phyloP scores from a whole-genome alignment of 495 filamentous ascomycete genomes.

The Xanthoparmelia taractica region DNA sequence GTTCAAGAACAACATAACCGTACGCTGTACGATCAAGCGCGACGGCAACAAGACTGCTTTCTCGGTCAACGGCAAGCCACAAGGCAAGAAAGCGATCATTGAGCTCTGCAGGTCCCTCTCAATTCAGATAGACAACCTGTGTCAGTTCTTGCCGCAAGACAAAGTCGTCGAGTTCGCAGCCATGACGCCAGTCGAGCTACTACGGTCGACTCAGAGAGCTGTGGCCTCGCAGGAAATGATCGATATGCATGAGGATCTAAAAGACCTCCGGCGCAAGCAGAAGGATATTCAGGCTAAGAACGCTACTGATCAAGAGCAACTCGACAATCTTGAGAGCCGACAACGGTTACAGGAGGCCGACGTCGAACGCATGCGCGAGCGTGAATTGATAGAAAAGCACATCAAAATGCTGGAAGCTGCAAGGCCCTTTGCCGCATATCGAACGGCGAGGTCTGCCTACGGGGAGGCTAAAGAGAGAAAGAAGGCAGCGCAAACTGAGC shows the following conservation, averaged over 20 bases:
- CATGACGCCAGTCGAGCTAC: slow-evolving; percentile 73
- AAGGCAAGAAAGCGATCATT: slow-evolving; percentile 51
- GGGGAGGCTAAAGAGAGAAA: slow-evolving; percentile 42
- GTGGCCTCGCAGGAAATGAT: slow-evolving; percentile 75
- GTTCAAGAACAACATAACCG: slow-evolving; percentile 54
- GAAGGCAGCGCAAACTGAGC: slow-evolving; percentile 41
- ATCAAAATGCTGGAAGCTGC: slow-evolving; percentile 59
- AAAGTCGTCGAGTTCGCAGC: slow-evolving; percentile 90
- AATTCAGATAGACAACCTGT: slow-evolving; percentile 96
- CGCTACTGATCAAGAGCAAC: slow-evolving; percentile 49
- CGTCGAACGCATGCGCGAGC: slow-evolving; percentile 72
- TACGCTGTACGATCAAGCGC: slow-evolving; percentile 65
- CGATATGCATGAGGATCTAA: slow-evolving; percentile 67
- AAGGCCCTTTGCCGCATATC: slow-evolving; percentile 59
- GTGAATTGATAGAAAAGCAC: slow-evolving; percentile 56
- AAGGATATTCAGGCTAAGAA: slow-evolving; percentile 55
- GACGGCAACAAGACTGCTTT: slow-evolving; percentile 75
- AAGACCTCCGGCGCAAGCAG: slow-evolving; percentile 59
- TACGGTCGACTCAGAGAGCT: slow-evolving; percentile 77
- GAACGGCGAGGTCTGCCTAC: slow-evolving; percentile 28
- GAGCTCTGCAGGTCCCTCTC: slow-evolving; percentile 58
- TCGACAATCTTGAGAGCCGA: slow-evolving; percentile 59
- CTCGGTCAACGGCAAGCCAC: slow-evolving; percentile 56
- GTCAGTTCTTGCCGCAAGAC: slow-evolving; percentile 96
- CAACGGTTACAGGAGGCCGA: slow-evolving; percentile 75